Conservation (phyloP, 352 stramenopile genomes). For the Pythium phragmitis region DNA sequence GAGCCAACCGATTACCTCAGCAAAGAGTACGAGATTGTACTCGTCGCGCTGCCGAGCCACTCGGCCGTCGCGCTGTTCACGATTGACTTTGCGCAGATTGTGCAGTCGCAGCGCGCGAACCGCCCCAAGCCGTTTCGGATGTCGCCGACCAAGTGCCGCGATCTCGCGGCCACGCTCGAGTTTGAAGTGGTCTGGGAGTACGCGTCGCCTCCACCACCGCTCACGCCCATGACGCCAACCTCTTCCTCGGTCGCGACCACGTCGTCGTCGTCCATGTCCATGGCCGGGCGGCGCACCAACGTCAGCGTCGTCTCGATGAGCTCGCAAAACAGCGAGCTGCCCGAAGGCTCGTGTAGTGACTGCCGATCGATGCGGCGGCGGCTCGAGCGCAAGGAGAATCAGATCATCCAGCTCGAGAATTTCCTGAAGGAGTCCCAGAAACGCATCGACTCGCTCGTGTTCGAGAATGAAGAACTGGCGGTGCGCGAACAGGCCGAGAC, state of each 20-base stretch:
- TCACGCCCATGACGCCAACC: slow-evolving; percentile 34
- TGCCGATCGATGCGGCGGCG: slow-evolving; percentile 55
- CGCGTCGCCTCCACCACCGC: slow-evolving; percentile 28
- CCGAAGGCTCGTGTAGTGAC: slow-evolving; percentile 33
- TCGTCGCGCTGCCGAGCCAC: slow-evolving; percentile 80
- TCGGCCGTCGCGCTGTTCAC: slow-evolving; percentile 76
- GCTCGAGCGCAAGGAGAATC: slow-evolving; percentile 71
- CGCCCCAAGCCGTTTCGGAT: slow-evolving; percentile 58
- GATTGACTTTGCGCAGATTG: slow-evolving; percentile 69
- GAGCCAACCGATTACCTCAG: slow-evolving; percentile 46
- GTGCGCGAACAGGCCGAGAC: slow-evolving; percentile 64
- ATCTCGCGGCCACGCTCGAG: slow-evolving; percentile 69
- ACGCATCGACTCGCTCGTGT: slow-evolving; percentile 56
- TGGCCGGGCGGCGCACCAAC: slow-evolving; percentile 43
- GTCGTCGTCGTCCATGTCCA: slow-evolving; percentile 38
- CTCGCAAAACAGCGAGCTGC: slow-evolving; percentile 51
- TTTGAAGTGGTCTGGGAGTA: slow-evolving; percentile 77
- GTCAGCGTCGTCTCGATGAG: slow-evolving; percentile 46
- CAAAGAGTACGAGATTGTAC: slow-evolving; percentile 83
- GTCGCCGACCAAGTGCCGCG: slow-evolving; percentile 70
- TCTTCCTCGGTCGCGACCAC: slow-evolving; percentile 35
- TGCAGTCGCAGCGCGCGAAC: slow-evolving; percentile 47
- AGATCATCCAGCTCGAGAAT: slow-evolving; percentile 74
- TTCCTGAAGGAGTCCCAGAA: slow-evolving; percentile 82
- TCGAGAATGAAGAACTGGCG: slow-evolving; percentile 67